Evolutionary conservation across 2,329 filamentous ascomycete genomes (phyloP).

Genomic region (Fusarium pseudocircinatum): DNA sequence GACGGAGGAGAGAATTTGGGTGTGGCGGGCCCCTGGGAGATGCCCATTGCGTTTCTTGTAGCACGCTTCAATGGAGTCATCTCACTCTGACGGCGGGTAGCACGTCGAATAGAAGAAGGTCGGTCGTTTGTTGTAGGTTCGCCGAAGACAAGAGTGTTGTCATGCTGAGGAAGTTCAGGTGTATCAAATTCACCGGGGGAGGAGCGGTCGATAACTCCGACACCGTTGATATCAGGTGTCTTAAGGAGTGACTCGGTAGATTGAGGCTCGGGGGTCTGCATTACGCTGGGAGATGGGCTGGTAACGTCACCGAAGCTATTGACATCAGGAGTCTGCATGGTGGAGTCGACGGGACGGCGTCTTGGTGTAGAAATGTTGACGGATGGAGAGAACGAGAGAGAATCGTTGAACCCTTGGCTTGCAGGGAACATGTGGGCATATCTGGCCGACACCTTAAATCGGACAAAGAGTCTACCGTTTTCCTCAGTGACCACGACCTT

Average conservation of each 20-base stretch:
- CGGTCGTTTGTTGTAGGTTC: not conserved
- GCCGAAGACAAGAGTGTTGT: constrained; percentile 11
- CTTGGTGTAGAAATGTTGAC: not conserved
- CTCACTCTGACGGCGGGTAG: constrained; percentile 4
- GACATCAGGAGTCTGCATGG: constrained; percentile 6
- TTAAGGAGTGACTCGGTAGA: not conserved
- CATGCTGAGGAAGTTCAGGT: constrained; percentile 7
- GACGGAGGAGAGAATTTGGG: not conserved
- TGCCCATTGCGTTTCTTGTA: not conserved
- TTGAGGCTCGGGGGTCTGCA: constrained; percentile 12
- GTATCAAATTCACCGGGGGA: not conserved
- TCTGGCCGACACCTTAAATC: constrained; percentile 51
- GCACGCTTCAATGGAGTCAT: constrained; percentile 4
- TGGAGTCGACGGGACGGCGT: not conserved
- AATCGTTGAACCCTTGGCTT: constrained; percentile 44
- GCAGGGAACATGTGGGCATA: constrained; percentile 45
- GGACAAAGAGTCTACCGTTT: constrained; percentile 47
- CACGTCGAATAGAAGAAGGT: not conserved
- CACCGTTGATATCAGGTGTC: constrained; percentile 6
- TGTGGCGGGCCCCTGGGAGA: not conserved
- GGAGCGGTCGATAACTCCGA: not conserved
- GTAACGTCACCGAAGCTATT: not conserved
- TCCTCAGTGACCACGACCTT: constrained; percentile 45
- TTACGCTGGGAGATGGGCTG: not conserved
- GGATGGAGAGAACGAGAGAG: constrained; percentile 10